These are phyloP conservation scores for Ceratobasidium sp. DNA, from an alignment of 1,284 basidiomycete species.

Conservation along the genomic window DNA sequence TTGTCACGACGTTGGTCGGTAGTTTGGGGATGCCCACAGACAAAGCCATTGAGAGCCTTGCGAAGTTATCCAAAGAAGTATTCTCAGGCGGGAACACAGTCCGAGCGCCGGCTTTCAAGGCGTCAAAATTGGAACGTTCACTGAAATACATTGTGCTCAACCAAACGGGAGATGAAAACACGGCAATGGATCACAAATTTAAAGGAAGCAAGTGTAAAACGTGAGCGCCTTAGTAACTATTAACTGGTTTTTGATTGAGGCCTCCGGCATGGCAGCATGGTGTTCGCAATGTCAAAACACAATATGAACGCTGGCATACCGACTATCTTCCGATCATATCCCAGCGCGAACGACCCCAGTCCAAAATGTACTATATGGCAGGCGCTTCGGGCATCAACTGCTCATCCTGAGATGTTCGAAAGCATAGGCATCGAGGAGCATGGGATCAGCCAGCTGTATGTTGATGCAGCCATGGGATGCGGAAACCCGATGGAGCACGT, in stretches of 20 bases:
- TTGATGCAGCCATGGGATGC: slow-evolving; percentile 29
- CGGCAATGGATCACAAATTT: neutral
- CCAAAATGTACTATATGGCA: slow-evolving; percentile 19
- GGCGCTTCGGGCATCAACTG: slow-evolving; percentile 2
- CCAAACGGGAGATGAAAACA: slow-evolving; percentile 1
- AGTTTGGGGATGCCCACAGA: neutral
- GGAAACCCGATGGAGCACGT: slow-evolving; percentile 32
- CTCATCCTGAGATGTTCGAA: slow-evolving; percentile 30
- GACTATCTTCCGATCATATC: slow-evolving; percentile 20
- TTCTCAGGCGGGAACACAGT: neutral
- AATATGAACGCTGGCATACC: slow-evolving; percentile 28
- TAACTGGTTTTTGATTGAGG: no score
- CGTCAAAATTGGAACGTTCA: slow-evolving; percentile 1
- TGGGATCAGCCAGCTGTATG: neutral
- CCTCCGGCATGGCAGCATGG: neutral
- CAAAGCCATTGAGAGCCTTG: neutral
- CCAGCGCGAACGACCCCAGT: neutral
- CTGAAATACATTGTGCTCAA: neutral
- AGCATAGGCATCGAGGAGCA: slow-evolving; percentile 1
- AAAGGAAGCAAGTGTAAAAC: neutral
- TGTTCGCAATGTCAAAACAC: slow-evolving; percentile 16
- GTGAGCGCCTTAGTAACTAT: neutral
- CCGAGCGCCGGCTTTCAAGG: neutral
- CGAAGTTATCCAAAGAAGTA: neutral
- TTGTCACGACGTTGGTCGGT: neutral